Base-by-base conservation (phyloP, 2,329 filamentous ascomycete species). In the Aspergillus hortae region DNA sequence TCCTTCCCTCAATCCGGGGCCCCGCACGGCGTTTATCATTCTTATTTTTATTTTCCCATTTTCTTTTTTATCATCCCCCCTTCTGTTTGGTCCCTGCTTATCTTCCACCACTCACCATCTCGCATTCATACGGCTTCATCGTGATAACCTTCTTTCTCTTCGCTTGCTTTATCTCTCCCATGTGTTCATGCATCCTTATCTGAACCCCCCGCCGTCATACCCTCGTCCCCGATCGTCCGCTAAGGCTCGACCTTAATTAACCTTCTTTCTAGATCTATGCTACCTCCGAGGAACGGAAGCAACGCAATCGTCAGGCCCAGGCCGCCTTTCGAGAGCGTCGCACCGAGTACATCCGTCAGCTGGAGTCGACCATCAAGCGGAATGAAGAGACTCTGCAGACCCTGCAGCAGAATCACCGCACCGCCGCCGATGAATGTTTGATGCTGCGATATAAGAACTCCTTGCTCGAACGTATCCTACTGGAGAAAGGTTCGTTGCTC, bases 361-460 rank as follows among this genome's bases (percentile, higher is more conserved):
- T 99, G 23, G 94, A 99, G 76, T 90, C 92, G 63, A 95, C 92
- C 51, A 97, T 99, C 74, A 92, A 94, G 67, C 89, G 94, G 62
- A 92, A 97, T 79, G 94, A 99, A 75, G 90, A 95, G 65, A 92
- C 90, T 64, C 80, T 97, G 51, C 89, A 95, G 64, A 95, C 86
- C 66, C 80, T 99, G 54, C 94, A 97, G 74, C 89, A 92, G 66
- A 95, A 91, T 60, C 94, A 97, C 69, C 89, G 94, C 63, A 92
- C 85, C 66, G 94, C 94, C 52, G 91, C 92, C 52, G 94, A 97
- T 72, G 94, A 97, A 74, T 97, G 94, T 70, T 76, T 97, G 67
- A 97, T 99, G 94, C 80, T 99, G 63, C 88, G 94, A 53, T 99
- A 97, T 74, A 97, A 97, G 78, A 99, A 97, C 72, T 97, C 94